A percentile compares a stretch with the other conserved stretches of the same genome.
Evolutionary conservation across 345 rosid species (phyloP).

Genomic region (Dipteronia dyeriana): DNA sequence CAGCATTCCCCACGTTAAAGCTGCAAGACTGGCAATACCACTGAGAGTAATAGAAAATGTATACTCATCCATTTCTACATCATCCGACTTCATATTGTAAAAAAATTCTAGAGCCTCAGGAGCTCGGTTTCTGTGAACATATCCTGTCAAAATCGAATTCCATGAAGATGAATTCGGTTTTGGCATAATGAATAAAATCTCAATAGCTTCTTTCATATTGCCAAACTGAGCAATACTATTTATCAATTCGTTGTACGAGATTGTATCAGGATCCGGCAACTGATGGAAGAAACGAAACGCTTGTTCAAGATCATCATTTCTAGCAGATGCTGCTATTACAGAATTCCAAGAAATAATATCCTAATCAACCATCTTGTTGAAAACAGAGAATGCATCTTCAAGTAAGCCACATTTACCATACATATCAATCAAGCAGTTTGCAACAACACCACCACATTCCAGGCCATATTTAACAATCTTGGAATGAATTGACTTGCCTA

Average conservation of each 20-base stretch:
- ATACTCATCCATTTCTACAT: constrained; percentile 51
- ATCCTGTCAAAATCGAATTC: constrained; percentile 78
- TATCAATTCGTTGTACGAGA: constrained; percentile 75
- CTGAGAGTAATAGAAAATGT: constrained; percentile 64
- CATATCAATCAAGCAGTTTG: constrained; percentile 79
- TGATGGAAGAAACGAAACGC: constrained; percentile 51
- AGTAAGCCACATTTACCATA: constrained; percentile 75
- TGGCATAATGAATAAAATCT: constrained; percentile 49
- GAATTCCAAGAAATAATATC: constrained; percentile 86
- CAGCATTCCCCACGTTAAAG: constrained; percentile 60
- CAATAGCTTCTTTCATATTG: constrained; percentile 47
- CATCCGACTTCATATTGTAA: constrained; percentile 52
- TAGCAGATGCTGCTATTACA: constrained; percentile 66
- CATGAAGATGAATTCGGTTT: constrained; percentile 72
- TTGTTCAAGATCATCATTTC: constrained; percentile 52
- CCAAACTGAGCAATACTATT: constrained; percentile 65
- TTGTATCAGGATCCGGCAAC: constrained; percentile 67
- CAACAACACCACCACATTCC: constrained; percentile 44
- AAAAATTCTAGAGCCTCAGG: constrained; percentile 57
- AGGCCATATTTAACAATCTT: constrained; percentile 56
- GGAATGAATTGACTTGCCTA: constrained; percentile 62
- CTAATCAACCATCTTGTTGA: constrained; percentile 46
- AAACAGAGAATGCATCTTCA: constrained; percentile 54
- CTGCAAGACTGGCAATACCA: constrained; percentile 61
- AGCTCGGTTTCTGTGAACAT: constrained; percentile 48